phyloP scores from a whole-genome alignment of 2,329 filamentous ascomycete species.

The Penicillium sp. region DNA sequence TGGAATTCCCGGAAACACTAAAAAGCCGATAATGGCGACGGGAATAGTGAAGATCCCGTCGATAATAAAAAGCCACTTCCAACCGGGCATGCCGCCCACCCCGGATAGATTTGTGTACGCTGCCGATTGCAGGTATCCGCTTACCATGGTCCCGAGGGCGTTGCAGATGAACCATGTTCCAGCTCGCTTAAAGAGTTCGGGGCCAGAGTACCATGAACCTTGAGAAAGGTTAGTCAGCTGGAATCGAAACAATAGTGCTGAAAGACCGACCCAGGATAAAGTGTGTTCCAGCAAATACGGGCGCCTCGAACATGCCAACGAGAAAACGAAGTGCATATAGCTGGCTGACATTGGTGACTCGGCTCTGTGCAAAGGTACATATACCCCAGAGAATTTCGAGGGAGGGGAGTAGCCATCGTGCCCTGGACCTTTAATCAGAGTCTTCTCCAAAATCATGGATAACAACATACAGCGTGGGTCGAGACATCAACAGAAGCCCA shows the following conservation, averaged over 20 bases:
- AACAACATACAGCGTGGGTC: constrained; percentile 25
- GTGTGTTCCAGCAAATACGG: constrained; percentile 28
- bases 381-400: constrained; percentile 31
- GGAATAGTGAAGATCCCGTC: constrained; percentile 51
- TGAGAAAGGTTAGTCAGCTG: background rate
- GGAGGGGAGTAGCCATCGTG: constrained; percentile 24
- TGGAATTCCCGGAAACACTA: constrained; percentile 40
- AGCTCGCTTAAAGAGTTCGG: constrained; percentile 47
- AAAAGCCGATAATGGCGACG: constrained; percentile 47
- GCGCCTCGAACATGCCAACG: constrained; percentile 29
- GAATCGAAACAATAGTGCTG: rapidly evolving
- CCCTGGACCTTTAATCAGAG: constrained; percentile 6
- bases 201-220: constrained; percentile 37
- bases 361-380: constrained; percentile 29
- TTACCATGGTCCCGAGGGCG: constrained; percentile 49
- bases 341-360: constrained; percentile 26
- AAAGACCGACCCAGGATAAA: constrained; percentile 25
- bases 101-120: constrained; percentile 48
- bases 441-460: too few species aligned
- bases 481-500: constrained; percentile 25
- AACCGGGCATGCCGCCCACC: constrained; percentile 42
- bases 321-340: constrained; percentile 30
- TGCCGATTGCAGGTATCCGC: constrained; percentile 49
- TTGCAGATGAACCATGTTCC: constrained; percentile 49
- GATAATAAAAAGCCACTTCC: constrained; percentile 52